Base-by-base conservation (phyloP, 2,329 filamentous ascomycete genomes). In the Paracoccidioides lutzii region DNA sequence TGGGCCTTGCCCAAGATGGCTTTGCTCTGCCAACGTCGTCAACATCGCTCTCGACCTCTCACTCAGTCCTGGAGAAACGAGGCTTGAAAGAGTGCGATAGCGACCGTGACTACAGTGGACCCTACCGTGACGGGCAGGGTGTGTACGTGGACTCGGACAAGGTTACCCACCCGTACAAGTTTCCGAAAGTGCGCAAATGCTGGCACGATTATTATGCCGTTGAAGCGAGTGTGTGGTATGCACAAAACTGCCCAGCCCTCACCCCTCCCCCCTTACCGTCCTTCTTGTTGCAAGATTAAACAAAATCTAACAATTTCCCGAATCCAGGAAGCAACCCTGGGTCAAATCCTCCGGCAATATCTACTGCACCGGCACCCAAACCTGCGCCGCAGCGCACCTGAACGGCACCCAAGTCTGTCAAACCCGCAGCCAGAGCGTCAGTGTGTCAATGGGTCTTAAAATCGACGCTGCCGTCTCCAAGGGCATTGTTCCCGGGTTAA, bases 261-360 rank as follows among this genome's bases (percentile, higher is more conserved):
- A 43, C n/a, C 15, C 22, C n/a, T 28, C 15, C 42, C 42, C 4
- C n/a, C n/a, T 28, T 22, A 1, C 12, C 37, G 7, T 3, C 37
- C 37, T 12, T 38, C 37, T 7, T 8, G 37, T 7, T 7, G 37
- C 12, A n/a, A 9, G 3, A 33, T 32, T 0, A 7, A 35, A 35
- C n/a, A 14, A 14, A n/a, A 14, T 48, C 12, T 33, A 28, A 38
- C 32, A 38, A 22, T 28, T 28, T 28, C 33, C 32, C 32, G n/a
- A 50, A 37, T 28, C 4, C n/a, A 50, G 46, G 46, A 10, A 50
- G 6, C 4, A 38, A 15, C 33, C 33, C 8, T 50, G 46, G 46
- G 5, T 50, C 32, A 50, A 50, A 38, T 50, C 46, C 5, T 50
- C 46, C n/a, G 46, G 46, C 46, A 50, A 50, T 32, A 50, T 50